A percentile compares a stretch with the other conserved stretches of the same genome.
phyloP scores from a whole-genome alignment of 2,329 filamentous ascomycete genomes.

The Sphaerulina vaccinii region DNA sequence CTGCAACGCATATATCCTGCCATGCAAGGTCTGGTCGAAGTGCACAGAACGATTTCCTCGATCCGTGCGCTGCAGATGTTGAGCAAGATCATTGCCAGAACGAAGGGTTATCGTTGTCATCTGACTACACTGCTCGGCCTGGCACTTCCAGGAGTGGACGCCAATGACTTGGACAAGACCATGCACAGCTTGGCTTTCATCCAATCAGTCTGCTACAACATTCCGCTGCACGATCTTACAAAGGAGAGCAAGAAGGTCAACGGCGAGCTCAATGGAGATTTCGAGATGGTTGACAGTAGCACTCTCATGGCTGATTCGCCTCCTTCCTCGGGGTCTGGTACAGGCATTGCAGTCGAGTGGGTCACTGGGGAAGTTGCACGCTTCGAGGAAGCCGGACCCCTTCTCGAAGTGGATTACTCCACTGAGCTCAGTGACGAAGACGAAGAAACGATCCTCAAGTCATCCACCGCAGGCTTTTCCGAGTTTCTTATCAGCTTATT shows the following conservation, averaged over 20 bases:
- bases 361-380: constrained; percentile 91
- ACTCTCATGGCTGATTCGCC: no score
- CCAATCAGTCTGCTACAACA: constrained; percentile 92
- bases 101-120: constrained; percentile 95
- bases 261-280: constrained; percentile 36
- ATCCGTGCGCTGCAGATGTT: constrained; percentile 89
- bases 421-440: constrained; percentile 79
- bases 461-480: constrained; percentile 88
- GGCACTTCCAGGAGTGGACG: constrained; percentile 91
- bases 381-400: constrained; percentile 83
- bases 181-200: constrained; percentile 93
- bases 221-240: constrained; percentile 83
- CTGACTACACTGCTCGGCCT: constrained; percentile 91
- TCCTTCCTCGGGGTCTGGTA: constrained; percentile 38
- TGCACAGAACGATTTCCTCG: constrained; percentile 92
- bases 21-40: constrained; percentile 92
- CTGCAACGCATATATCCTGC: constrained; percentile 95
- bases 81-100: constrained; percentile 83
- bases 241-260: constrained; percentile 50
- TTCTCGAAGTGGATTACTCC: constrained; percentile 81
- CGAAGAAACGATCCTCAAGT: constrained; percentile 83
- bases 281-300: constrained; percentile 32
- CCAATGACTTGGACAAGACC: constrained; percentile 96
- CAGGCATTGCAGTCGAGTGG: constrained; percentile 78
- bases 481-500: constrained; percentile 90